Base-by-base conservation (phyloP, 129 eudicot species). In the Escallonia rubra region DNA sequence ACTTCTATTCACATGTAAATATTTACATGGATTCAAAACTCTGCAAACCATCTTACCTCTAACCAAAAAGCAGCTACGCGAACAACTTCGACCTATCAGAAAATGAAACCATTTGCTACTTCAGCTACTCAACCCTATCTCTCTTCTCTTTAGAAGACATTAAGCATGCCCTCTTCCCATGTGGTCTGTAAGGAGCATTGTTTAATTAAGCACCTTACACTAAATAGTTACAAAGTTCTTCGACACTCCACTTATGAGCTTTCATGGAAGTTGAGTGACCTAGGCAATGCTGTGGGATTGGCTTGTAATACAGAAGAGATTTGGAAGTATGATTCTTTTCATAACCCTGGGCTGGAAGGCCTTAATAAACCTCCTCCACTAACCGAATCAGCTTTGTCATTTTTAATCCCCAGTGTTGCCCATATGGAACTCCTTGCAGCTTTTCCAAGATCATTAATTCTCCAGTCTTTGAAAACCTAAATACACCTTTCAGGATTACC, bases 371-470 rank as follows among this genome's bases (percentile, higher is more conserved):
- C 78, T 51, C 81, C 72, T 45, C 87, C 82, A 51, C 67, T 77
- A 59, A 67, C 73, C 6, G 54, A 51, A 65, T 79, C 76, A 15
- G 67, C 54, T 7, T 52, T 57, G 7, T 82, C 89, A 44, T 82
- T 78, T 61, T 88, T 85, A 6, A 85, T 88, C 12, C 96, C 96
- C 57, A 88, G 68, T 4, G 91, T 85, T 1, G 85, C 88, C 96
- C 89, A 85, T 65, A 88, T 88, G n/a, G 96, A 88, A 74, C 96
- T 88, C 79, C 68, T 78, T 52, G 91, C 96, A 59, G 96, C 96
- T 72, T 88, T 89, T 46, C 72, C 78, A 2, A 87, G 96, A 45
- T 88, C 96, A 80, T 82, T 85, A 52, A 88, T 88, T 70, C 96
- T 73, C 73, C 85, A 72, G 96, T 85, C 72, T 88, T 88, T n/a